Evolutionary conservation across 2,329 filamentous ascomycete species (phyloP).

Genomic region (Fusarium chlamydosporum): DNA sequence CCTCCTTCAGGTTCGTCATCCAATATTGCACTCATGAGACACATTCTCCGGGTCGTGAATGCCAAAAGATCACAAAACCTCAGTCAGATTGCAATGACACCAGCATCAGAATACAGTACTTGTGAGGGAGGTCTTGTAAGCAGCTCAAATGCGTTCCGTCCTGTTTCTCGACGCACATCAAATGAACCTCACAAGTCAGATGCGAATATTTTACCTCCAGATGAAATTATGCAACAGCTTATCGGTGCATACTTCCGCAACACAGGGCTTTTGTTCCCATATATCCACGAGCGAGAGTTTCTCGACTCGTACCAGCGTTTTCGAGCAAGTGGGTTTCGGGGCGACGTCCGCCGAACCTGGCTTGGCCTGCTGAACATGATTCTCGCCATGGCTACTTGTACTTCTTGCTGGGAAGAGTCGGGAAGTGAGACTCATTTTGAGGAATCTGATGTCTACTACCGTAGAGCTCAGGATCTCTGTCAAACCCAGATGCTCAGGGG

Average conservation of each 20-base stretch:
- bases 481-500: slow-evolving; percentile 58
- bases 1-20: background rate
- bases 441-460: slow-evolving; percentile 61
- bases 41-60: slow-evolving; percentile 1
- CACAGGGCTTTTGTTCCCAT: slow-evolving; percentile 52
- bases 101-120: background rate
- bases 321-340: slow-evolving; percentile 42
- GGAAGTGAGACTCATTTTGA: slow-evolving; percentile 46
- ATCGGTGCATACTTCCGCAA: slow-evolving; percentile 49
- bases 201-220: slow-evolving; percentile 40
- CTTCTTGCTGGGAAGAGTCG: slow-evolving; percentile 22
- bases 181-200: background rate
- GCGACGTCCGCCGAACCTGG: slow-evolving; percentile 62
- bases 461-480: slow-evolving; percentile 61
- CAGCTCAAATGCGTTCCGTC: background rate
- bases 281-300: slow-evolving; percentile 49
- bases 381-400: slow-evolving; percentile 62
- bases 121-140: slow-evolving; percentile 7
- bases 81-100: background rate
- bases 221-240: slow-evolving; percentile 37
- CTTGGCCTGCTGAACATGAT: slow-evolving; percentile 66
- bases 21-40: slow-evolving; percentile 15
- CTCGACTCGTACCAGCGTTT: slow-evolving; percentile 43
- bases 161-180: background rate
- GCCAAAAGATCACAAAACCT: background rate